Evolutionary conservation across 2,329 filamentous ascomycete species (phyloP).

Genomic region (Tolypocladium tropicale): DNA sequence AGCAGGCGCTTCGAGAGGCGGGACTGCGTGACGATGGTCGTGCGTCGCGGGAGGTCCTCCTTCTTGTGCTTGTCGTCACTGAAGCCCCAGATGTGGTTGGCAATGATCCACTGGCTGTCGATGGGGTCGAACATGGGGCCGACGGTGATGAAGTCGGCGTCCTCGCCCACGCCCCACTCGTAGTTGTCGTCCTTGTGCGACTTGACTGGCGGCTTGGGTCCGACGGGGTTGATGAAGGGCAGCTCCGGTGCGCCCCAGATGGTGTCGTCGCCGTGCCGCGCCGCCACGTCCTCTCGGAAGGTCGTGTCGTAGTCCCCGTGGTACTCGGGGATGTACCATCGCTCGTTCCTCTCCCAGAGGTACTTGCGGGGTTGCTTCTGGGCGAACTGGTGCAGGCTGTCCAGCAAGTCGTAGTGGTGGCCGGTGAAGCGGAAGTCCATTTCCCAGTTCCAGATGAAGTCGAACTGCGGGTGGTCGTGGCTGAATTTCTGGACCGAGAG

Average conservation of each 20-base stretch:
- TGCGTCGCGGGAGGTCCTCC: slow-evolving; percentile 55
- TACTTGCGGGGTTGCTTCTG: slow-evolving; percentile 60
- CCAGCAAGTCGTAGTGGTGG: slow-evolving; percentile 71
- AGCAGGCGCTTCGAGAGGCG: slow-evolving; percentile 62
- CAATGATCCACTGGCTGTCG: slow-evolving; percentile 63
- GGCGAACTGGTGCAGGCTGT: slow-evolving; percentile 53
- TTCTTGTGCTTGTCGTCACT: slow-evolving; percentile 35
- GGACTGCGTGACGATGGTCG: slow-evolving; percentile 69
- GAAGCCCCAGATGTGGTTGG: slow-evolving; percentile 59
- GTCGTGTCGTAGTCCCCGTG: slow-evolving; percentile 58
- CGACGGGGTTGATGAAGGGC: slow-evolving; percentile 50
- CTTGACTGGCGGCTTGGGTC: slow-evolving; percentile 50
- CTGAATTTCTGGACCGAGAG: slow-evolving; percentile 67
- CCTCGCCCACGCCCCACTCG: slow-evolving; percentile 66
- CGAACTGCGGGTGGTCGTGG: slow-evolving; percentile 67
- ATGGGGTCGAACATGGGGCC: slow-evolving; percentile 71
- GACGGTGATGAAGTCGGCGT: slow-evolving; percentile 64
- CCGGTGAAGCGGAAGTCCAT: slow-evolving; percentile 72
- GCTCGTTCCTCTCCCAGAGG: slow-evolving; percentile 62
- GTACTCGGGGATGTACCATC: slow-evolving; percentile 60
- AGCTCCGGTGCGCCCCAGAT: slow-evolving; percentile 58
- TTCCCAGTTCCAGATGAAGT: slow-evolving; percentile 83
- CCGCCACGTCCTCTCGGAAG: slow-evolving; percentile 56
- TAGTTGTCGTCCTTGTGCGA: slow-evolving; percentile 56
- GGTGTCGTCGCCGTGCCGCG: slow-evolving; percentile 36